Base-by-base conservation (phyloP, 2,329 filamentous ascomycete genomes). In the Rachicladosporium sp. region DNA sequence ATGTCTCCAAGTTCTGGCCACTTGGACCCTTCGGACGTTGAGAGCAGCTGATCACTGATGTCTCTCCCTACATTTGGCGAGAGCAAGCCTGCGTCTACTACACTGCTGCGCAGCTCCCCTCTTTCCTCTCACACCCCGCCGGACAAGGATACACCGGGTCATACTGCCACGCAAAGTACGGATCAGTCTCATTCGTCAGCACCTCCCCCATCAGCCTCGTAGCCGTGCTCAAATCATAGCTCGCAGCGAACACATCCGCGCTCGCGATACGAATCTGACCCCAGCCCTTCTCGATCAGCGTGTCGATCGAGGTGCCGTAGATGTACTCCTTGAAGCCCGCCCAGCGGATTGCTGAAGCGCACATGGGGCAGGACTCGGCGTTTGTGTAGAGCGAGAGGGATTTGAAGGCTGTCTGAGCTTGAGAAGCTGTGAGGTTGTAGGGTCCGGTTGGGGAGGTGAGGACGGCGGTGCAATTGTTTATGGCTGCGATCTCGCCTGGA, bases 361-460 rank as follows among this genome's bases (percentile, higher is more conserved):
- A 76, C 66, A 75, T 76, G 5, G 71, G 67, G 51, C 72, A 76
- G 41, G 65, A 68, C 53, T 76, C 71, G 2, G 66, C 71, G 50
- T 71, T 76, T 13, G 71, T 75, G 53, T 76, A 75, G 3, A 75
- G 53, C 4, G 65, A 65, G n/a, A 76, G 53, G 10, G 60, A 46
- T 2, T 54, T 43, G 46, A 71, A 73, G 1, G 70, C 71, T 3
- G 48, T 51, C n/a, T 63, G 49, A 0, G 68, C 63, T 39, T 67
- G 60, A 6, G 50, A 36, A 0, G 63, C 50, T 1, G 57, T 60
- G 31, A 74, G 50, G 3, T 58, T 61, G 51, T 69, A 72, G 0
- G 56, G 55, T 1, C 70, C 69, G 3, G 51, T 31, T 0, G 66
- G 62, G 46, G 67, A 63, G 0, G 65, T 68, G 8, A 75, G 57